phyloP scores from a whole-genome alignment of 352 stramenopile genomes.

The Globisporangium barbulae region DNA sequence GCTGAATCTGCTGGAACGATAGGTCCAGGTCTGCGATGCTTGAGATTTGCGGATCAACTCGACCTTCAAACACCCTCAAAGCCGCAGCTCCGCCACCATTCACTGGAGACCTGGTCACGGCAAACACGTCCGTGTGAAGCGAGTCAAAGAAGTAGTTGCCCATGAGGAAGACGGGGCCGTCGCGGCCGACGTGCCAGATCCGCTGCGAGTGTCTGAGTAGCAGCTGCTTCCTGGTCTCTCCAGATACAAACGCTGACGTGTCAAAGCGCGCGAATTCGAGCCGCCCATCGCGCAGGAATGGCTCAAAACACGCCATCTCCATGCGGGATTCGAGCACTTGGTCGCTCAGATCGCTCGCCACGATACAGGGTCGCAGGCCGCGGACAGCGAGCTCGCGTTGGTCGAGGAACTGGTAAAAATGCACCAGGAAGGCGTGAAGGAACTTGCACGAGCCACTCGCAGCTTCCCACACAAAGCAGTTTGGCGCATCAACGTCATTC shows the following conservation, averaged over 20 bases:
- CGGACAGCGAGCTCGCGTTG: constrained; percentile 23
- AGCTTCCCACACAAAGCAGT: constrained; percentile 83
- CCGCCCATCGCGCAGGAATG: constrained; percentile 30
- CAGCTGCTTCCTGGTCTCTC: constrained; percentile 25
- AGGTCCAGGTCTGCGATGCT: constrained; percentile 57
- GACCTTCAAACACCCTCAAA: constrained; percentile 34
- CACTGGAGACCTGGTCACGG: constrained; percentile 23
- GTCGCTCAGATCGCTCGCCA: constrained; percentile 71
- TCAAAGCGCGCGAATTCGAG: constrained; percentile 78
- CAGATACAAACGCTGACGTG: constrained; percentile 40
- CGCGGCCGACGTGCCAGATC: constrained; percentile 37
- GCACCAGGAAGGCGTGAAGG: constrained; percentile 61
- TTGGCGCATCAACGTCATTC: constrained; percentile 20
- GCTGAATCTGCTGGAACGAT: constrained; percentile 25
- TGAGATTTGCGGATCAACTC: constrained; percentile 37
- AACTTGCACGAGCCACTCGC: constrained; percentile 85
- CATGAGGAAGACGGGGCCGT: constrained; percentile 66
- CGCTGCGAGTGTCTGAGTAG: constrained; percentile 25
- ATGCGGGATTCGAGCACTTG: constrained; percentile 62
- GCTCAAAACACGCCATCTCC: constrained; percentile 58
- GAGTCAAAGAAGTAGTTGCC: constrained; percentile 86
- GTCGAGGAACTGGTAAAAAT: constrained; percentile 51
- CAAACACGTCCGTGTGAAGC: constrained; percentile 64
- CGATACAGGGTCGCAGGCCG: constrained; percentile 45
- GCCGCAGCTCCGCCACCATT: not conserved